phyloP scores from a whole-genome alignment of 768 basidiomycete species.

The Mycena vitilis region DNA sequence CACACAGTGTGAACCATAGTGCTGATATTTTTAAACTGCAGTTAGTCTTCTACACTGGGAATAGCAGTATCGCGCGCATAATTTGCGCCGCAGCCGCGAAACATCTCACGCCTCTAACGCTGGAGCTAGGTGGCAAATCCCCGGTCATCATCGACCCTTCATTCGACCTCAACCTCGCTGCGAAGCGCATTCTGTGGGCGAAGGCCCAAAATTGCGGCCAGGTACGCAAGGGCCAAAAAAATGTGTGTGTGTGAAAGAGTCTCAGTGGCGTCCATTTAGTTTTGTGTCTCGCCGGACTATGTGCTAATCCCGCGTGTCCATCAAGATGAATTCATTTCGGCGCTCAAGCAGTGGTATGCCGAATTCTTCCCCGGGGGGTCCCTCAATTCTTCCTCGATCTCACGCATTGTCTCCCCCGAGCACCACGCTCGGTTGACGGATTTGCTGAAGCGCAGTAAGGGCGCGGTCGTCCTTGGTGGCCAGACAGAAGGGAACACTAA shows the following conservation, averaged over 20 bases:
- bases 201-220: conserved; percentile 77
- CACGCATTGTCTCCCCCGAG: conserved; percentile 63
- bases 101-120: conserved; percentile 48
- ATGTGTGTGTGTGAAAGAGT: not conserved
- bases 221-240: conserved; percentile 41
- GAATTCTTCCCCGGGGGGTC: conserved; percentile 68
- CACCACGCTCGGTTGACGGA: conserved; percentile 67
- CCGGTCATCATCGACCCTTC: conserved; percentile 58
- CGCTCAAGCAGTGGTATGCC: conserved; percentile 55
- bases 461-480: conserved; percentile 66
- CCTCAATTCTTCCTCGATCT: conserved; percentile 54
- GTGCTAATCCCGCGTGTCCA: conserved; percentile 52
- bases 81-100: conserved; percentile 50
- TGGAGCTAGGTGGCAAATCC: conserved; percentile 56
- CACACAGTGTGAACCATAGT: too few relatives aligned
- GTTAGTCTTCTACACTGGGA: conserved; percentile 36
- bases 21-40: not conserved
- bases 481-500: conserved; percentile 54
- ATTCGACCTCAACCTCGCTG: conserved; percentile 61
- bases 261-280: conserved; percentile 51
- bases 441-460: conserved; percentile 66
- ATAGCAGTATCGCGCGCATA: conserved; percentile 43
- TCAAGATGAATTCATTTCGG: conserved; percentile 60
- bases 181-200: conserved; percentile 75
- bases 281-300: conserved; percentile 71